These are phyloP conservation scores for Pyrus bretschneideri DNA, from an alignment of 306 rosid genomes.

Conservation along the genomic window DNA sequence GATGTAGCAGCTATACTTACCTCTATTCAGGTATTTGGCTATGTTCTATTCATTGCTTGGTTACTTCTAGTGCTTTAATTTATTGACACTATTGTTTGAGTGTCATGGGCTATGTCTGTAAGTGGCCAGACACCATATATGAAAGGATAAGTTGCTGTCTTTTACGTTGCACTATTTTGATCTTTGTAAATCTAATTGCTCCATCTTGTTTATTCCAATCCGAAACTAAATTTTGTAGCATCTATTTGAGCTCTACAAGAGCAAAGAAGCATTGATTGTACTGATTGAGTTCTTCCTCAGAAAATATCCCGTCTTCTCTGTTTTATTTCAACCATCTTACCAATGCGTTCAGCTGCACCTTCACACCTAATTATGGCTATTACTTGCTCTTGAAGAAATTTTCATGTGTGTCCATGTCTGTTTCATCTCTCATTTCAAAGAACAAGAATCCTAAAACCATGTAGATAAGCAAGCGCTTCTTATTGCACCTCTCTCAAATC, in stretches of 20 bases:
- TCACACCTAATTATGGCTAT: neutral
- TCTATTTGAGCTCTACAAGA: neutral
- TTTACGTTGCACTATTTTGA: neutral
- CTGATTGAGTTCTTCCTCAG: neutral
- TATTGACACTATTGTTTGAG: neutral
- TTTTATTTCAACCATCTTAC: neutral
- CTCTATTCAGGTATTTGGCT: slow-evolving; percentile 75
- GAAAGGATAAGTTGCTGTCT: neutral
- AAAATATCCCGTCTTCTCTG: neutral
- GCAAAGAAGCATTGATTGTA: neutral
- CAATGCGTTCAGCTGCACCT: neutral
- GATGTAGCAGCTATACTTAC: slow-evolving; percentile 98
- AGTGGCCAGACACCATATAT: neutral
- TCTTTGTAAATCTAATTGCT: neutral
- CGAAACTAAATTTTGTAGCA: neutral
- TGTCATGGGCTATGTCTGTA: neutral
- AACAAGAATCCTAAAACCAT: neutral
- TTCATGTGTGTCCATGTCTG: neutral
- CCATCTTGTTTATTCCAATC: neutral
- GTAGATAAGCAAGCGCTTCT: neutral
- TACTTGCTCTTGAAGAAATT: neutral
- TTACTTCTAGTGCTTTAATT: slow-evolving; percentile 11
- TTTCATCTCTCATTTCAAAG: neutral
- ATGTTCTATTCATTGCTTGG: slow-evolving; percentile 6
- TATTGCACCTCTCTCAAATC: neutral